These are phyloP conservation scores for Candida sp. DNA, from an alignment of 1,139 yeast genomes.

Conservation along the genomic window DNA sequence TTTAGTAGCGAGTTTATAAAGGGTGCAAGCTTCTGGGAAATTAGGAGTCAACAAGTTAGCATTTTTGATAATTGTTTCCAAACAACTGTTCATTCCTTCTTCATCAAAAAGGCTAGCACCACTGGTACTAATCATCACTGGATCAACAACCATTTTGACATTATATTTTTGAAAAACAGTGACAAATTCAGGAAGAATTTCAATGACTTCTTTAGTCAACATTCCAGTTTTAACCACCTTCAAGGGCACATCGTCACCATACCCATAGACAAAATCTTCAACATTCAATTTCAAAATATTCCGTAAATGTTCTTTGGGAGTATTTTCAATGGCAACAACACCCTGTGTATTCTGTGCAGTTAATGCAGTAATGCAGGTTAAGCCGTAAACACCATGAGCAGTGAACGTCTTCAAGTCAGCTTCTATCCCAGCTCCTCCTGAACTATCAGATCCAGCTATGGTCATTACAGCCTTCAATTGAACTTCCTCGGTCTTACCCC, in stretches of 20 bases:
- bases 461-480: slow-evolving; percentile 49
- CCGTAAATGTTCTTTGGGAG: slow-evolving; percentile 40
- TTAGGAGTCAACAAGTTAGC: slow-evolving; percentile 80
- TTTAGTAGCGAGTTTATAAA: slow-evolving; percentile 22
- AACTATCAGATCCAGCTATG: slow-evolving; percentile 81
- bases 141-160: slow-evolving; percentile 62
- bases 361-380: slow-evolving; percentile 77
- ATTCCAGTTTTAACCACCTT: slow-evolving; percentile 81
- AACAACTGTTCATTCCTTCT: slow-evolving; percentile 40
- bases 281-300: slow-evolving; percentile 54
- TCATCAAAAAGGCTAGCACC: slow-evolving; percentile 58
- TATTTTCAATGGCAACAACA: slow-evolving; percentile 49
- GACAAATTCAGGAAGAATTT: slow-evolving; percentile 39
- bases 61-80: slow-evolving; percentile 46
- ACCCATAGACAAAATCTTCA: slow-evolving; percentile 52
- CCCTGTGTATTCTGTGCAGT: slow-evolving; percentile 80
- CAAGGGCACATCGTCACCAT: slow-evolving; percentile 28
- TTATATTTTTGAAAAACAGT: slow-evolving; percentile 20
- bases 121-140: slow-evolving; percentile 80
- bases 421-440: slow-evolving; percentile 96
- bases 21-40: slow-evolving; percentile 55
- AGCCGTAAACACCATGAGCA: slow-evolving; percentile 75
- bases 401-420: slow-evolving; percentile 86
- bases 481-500: not conserved
- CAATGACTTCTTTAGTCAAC: slow-evolving; percentile 60